Base-by-base conservation (phyloP, 805 yeast genomes). In the Candida ponderosae region DNA sequence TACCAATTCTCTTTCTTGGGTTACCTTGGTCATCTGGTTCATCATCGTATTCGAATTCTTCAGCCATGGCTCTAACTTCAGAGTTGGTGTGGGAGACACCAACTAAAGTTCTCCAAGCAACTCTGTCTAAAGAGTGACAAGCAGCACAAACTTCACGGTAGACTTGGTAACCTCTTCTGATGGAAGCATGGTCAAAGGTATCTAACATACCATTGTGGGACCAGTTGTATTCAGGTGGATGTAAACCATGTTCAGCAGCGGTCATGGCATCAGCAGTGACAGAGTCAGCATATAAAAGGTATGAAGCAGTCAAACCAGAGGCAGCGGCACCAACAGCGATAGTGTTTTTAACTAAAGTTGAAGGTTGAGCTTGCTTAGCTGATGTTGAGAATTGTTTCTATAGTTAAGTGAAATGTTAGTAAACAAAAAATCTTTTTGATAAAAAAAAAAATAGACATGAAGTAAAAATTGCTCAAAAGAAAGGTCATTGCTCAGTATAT, bases 131-230 rank as follows among this genome's bases (percentile, higher is more conserved):
- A 27, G 98, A 90, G 70, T 93, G 98, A 68, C 98, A 93, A 39
- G 97, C 93, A 43, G 98, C 95, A 75, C 98, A 93, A 38, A 93
- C 98, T 70, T 93, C 98, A 66, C 88, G 81, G 76, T 93, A 93
- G 44, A 93, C 98, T 64, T 87, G 97, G 81, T 82, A 93, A 53
- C 98, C 98, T 77, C 98, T 88, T 75, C 98, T 85, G 59, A 93
- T 85, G 39, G 95, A 81, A 41, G 87, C 88, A 66, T 89, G 97
- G 70, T 89, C 97, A 51, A 87, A 89, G 38, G 95, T 73, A 52
- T 79, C 81, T 51, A 88, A 75, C 80, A 87, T 83, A 51, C 97
- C 97, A 56, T 75, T 79, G 68, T 90, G 97, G 32, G 96, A 74
- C 97, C 97, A 93, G 40, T 78, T 82, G 63, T 73, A 89, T 41